These are phyloP conservation scores for Zarea fungicola DNA, from an alignment of 2,329 filamentous ascomycete species.

Conservation along the genomic window DNA sequence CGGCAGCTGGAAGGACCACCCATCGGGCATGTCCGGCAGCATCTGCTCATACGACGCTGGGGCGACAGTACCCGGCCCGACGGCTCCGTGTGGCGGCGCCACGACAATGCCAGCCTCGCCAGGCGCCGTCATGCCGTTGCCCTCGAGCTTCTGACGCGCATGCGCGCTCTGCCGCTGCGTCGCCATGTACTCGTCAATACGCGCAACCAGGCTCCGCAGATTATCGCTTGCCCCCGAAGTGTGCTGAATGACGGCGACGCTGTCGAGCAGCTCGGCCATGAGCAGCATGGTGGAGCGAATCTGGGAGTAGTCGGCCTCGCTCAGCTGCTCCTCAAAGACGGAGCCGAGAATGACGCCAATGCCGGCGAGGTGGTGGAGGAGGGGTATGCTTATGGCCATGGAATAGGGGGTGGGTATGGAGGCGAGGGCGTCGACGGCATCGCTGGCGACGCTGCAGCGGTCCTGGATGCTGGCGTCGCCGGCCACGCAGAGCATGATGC, in stretches of 20 bases:
- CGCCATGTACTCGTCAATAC: constrained; percentile 22
- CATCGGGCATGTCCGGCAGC: background rate
- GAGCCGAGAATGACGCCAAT: constrained; percentile 31
- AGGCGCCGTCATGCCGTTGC: background rate
- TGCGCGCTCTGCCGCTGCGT: constrained; percentile 13
- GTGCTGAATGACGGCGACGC: constrained; percentile 21
- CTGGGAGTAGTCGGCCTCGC: constrained; percentile 22
- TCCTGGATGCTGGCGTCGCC: constrained; percentile 24
- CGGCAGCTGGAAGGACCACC: constrained; percentile 1
- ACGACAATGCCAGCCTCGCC: background rate
- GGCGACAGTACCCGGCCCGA: too few species aligned
- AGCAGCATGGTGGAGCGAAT: constrained; percentile 26
- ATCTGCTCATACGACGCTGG: too few species aligned
- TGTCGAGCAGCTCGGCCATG: constrained; percentile 27
- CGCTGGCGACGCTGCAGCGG: constrained; percentile 25
- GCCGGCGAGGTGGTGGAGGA: constrained; percentile 28
- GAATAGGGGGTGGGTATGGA: constrained; percentile 17
- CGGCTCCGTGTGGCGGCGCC: too few species aligned
- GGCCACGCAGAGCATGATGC: constrained; percentile 27
- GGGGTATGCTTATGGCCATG: constrained; percentile 27
- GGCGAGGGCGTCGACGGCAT: constrained; percentile 25
- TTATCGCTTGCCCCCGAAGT: constrained; percentile 20
- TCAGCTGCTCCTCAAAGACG: constrained; percentile 27
- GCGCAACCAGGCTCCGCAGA: constrained; percentile 19
- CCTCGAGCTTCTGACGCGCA: background rate